Evolutionary conservation across 2,329 filamentous ascomycete species (phyloP).

Genomic region (Xylariaceae sp.): DNA sequence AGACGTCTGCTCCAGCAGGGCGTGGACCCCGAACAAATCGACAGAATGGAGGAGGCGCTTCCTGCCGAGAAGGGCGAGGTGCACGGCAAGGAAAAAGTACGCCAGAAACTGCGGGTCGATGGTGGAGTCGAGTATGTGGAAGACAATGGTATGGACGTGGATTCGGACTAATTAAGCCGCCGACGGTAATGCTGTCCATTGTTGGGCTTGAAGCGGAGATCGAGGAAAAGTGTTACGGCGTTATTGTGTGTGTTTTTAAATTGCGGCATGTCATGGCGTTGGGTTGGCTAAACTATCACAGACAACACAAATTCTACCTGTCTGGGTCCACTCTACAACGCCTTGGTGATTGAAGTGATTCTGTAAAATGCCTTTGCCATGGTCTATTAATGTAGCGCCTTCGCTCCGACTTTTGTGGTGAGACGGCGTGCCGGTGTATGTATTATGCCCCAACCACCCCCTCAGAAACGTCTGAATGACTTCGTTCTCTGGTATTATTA

Average conservation of each 20-base stretch:
- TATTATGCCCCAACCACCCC: not conserved
- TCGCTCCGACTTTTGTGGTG: not conserved
- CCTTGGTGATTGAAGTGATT: not conserved
- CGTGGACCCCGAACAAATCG: conserved; percentile 32
- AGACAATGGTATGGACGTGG: conserved; percentile 37
- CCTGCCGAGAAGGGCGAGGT: conserved; percentile 31
- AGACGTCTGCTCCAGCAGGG: conserved; percentile 40
- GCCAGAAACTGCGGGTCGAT: conserved; percentile 35
- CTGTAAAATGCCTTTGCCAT: not conserved
- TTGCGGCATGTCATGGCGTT: conserved; percentile 32
- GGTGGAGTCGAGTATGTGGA: conserved; percentile 40
- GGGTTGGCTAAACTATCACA: conserved; percentile 17
- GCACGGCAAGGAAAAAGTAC: conserved; percentile 38
- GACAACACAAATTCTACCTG: conserved; percentile 6
- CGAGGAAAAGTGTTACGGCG: conserved; percentile 26
- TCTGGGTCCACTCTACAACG: not conserved
- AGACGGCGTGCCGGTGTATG: not conserved
- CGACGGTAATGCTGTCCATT: conserved; percentile 5
- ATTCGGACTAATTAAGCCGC: conserved; percentile 29
- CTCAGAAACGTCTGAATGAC: not conserved
- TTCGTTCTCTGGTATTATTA: not conserved
- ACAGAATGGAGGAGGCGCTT: conserved; percentile 31
- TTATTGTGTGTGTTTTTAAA: conserved; percentile 20
- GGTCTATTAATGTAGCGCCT: not conserved
- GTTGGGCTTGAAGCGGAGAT: conserved; percentile 11